Base-by-base conservation (phyloP, 228 moss, liverwort and hornwort species). In the Sphagnum magellanicum region DNA sequence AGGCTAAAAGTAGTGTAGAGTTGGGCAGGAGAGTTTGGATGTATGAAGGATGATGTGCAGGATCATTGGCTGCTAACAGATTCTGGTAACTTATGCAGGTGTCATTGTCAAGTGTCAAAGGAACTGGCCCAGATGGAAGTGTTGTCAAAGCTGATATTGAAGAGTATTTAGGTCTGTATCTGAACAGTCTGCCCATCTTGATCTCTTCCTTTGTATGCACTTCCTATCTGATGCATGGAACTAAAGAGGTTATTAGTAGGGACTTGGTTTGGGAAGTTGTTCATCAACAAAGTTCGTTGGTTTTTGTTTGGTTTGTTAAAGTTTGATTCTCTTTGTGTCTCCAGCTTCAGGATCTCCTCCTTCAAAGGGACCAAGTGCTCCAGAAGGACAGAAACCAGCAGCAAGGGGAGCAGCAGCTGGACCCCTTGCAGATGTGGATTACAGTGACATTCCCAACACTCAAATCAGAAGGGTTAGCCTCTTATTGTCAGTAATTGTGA, bases 91-190 rank as follows among this genome's bases (percentile, higher is more conserved):
- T 52, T 72, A 57, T 52, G 52, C 80, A 92, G 92, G 77, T 97
- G 74, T 78, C 93, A 55, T 76, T 97, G 59, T 83, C 91, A 67
- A 87, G 79, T 74, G 83, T 97, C 61, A 84, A 68, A 74, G 97
- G 93, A 48, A 97, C 93, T 59, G 97, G 97, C 74, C 97, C 82
- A 50, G 91, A 90, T 75, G 97, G 97, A 73, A 86, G 91, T 64
- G 83, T 97, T 67, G 69, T 97, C 72, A 93, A 91, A 84, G 97
- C 97, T 70, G 97, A 97, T 73, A 79, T 97, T 52, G 93, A 93
- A 73, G 93, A 93, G 8, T 88, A 79, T 65, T 53, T 91, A 82
- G 90, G 92, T 92, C 10, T 52, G 75, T 6, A 55, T 55, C 12
- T 55, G 8, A 55, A 55, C 55, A 14, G 16, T 65, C 65, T 47